phyloP scores from a whole-genome alignment of 345 rosid genomes.

The Punica granatum region DNA sequence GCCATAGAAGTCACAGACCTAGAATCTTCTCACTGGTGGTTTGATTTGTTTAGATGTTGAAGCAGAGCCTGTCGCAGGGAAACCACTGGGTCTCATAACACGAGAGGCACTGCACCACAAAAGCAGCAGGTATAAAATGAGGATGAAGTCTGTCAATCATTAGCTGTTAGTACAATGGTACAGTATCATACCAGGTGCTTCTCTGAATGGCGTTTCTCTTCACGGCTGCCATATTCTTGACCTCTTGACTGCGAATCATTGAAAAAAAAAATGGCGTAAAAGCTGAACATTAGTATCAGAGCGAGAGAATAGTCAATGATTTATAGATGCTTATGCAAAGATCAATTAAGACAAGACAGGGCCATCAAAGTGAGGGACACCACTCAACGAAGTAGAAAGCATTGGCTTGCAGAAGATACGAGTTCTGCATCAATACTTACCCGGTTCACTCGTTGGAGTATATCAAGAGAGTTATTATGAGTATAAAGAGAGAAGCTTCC shows the following conservation, averaged over 20 bases:
- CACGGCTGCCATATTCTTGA: conserved; percentile 63
- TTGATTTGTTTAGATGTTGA: conserved; percentile 31
- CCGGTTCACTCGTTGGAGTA: not conserved
- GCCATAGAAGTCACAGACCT: not conserved
- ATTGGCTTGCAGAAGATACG: not conserved
- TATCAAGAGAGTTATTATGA: not conserved
- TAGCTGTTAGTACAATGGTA: not conserved
- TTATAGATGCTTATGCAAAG: not conserved
- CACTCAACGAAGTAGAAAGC: not conserved
- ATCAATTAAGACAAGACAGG: not conserved
- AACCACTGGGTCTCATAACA: conserved; percentile 10
- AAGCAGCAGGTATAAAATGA: conserved; percentile 6
- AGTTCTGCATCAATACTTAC: not conserved
- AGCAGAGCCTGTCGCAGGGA: conserved; percentile 20
- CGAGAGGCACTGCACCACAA: conserved; percentile 21
- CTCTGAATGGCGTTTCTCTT: conserved; percentile 57
- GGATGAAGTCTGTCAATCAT: not conserved
- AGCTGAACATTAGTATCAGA: too few relatives aligned
- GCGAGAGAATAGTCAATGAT: not conserved
- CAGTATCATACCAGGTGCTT: conserved; percentile 41
- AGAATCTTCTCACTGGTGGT: conserved; percentile 19
- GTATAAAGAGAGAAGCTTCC: not conserved
- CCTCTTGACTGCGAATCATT: conserved; percentile 54
- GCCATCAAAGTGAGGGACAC: not conserved
- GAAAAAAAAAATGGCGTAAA: not conserved